These are phyloP conservation scores for Umbelopsis vinacea DNA, from an alignment of 192 early-diverging fungal genomes.

Conservation along the genomic window DNA sequence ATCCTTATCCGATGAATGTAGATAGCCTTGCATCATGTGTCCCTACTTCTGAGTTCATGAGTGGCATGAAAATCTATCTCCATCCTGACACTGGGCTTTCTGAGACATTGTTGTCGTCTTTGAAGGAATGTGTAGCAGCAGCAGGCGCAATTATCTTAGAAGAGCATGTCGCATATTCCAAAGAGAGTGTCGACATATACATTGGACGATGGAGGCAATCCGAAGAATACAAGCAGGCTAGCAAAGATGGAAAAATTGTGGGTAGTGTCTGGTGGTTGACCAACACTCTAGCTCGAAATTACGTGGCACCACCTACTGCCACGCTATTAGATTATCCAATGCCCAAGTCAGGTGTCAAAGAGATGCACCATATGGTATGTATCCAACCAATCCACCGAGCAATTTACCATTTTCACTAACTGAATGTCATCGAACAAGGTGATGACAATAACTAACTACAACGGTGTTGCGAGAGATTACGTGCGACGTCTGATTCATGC, in stretches of 20 bases:
- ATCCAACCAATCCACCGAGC: background rate
- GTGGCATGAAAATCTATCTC: slow-evolving; percentile 30
- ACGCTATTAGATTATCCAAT: slow-evolving; percentile 60
- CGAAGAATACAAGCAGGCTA: slow-evolving; percentile 32
- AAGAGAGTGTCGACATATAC: background rate
- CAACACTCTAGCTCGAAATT: slow-evolving; percentile 46
- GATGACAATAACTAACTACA: slow-evolving; percentile 75
- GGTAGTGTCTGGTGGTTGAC: slow-evolving; percentile 57
- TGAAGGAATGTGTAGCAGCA: slow-evolving; percentile 6
- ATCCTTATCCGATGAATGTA: slow-evolving; percentile 34
- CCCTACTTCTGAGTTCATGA: slow-evolving; percentile 32
- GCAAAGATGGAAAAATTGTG: slow-evolving; percentile 48
- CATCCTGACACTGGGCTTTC: slow-evolving; percentile 27
- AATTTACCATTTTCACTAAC: background rate
- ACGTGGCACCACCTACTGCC: slow-evolving; percentile 45
- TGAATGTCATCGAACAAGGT: slow-evolving; percentile 43
- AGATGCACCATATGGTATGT: slow-evolving; percentile 49
- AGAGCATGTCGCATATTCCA: background rate
- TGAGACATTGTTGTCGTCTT: background rate
- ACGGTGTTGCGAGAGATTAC: slow-evolving; percentile 65
- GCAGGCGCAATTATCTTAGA: background rate
- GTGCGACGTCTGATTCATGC: slow-evolving; percentile 62
- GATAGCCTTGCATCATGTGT: slow-evolving; percentile 5
- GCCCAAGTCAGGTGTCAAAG: slow-evolving; percentile 49
- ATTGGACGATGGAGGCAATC: background rate